Conservation (phyloP, 2,329 filamentous ascomycete genomes). For the Fusarium pseudonygamai region DNA sequence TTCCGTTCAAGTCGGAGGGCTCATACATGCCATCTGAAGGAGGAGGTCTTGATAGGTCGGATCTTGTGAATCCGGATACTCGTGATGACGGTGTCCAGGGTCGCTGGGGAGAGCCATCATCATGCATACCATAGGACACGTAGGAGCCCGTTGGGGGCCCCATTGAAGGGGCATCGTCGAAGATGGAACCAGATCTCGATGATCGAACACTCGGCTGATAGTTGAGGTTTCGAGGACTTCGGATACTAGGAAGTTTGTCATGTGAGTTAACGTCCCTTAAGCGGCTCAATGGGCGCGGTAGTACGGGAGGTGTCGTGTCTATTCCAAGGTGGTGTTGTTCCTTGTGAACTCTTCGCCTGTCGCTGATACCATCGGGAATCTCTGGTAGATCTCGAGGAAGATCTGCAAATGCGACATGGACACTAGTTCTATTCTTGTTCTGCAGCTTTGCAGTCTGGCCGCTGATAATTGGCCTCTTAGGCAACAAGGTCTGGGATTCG, state of each 20-base stretch:
- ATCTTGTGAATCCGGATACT: constrained; percentile 59
- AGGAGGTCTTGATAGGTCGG: constrained; percentile 67
- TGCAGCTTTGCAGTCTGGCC: constrained; percentile 61
- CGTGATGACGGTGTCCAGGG: constrained; percentile 66
- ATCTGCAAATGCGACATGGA: constrained; percentile 44
- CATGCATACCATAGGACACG: constrained; percentile 59
- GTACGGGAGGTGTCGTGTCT: constrained; percentile 25
- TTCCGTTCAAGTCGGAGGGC: constrained; percentile 87
- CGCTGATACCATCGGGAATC: constrained; percentile 61
- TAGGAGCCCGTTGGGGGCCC: constrained; percentile 72
- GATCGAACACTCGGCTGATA: constrained; percentile 65
- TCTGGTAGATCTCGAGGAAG: constrained; percentile 56
- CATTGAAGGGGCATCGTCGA: constrained; percentile 67
- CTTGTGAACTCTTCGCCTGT: constrained; percentile 49
- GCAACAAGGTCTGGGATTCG: constrained; percentile 26
- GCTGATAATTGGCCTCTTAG: constrained; percentile 32
- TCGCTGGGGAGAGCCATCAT: constrained; percentile 60
- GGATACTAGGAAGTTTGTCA: constrained; percentile 52
- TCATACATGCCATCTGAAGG: constrained; percentile 80
- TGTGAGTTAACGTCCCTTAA: constrained; percentile 53
- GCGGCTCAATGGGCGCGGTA: constrained; percentile 29
- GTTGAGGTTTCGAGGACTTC: constrained; percentile 51
- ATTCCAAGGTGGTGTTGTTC: constrained; percentile 39
- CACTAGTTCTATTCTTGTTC: constrained; percentile 49
- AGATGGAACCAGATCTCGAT: constrained; percentile 58